These are phyloP conservation scores for Limonium bicolor DNA, from an alignment of 148 eudicot species.

Conservation along the genomic window DNA sequence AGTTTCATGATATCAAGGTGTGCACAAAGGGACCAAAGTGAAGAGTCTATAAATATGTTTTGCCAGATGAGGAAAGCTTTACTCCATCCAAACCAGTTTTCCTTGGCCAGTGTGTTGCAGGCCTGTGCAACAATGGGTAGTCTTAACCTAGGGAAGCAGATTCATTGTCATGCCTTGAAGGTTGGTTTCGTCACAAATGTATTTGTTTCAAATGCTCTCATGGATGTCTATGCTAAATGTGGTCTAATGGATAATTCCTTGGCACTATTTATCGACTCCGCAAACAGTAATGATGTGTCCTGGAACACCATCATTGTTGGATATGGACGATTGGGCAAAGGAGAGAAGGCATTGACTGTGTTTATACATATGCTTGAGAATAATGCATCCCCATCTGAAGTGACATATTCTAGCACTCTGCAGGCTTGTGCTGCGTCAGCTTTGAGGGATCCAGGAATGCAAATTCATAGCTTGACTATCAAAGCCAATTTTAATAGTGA, in stretches of 20 bases:
- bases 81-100: conserved; percentile 56
- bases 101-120: conserved; percentile 74
- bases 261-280: conserved; percentile 36
- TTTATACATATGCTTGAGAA: conserved; percentile 51
- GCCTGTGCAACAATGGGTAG: conserved; percentile 36
- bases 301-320: conserved; percentile 91
- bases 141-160: conserved; percentile 44
- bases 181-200: conserved; percentile 44
- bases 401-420: conserved; percentile 68
- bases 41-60: conserved; percentile 45
- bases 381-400: conserved; percentile 42
- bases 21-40: conserved; percentile 50
- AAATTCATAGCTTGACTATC: conserved; percentile 55
- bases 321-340: conserved; percentile 47
- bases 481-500: conserved; percentile 47
- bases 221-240: conserved; percentile 82
- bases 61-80: conserved; percentile 47
- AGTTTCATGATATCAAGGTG: conserved; percentile 79
- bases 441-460: conserved; percentile 50
- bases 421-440: conserved; percentile 68
- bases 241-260: conserved; percentile 45
- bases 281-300: conserved; percentile 47
- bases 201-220: conserved; percentile 67
- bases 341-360: conserved; percentile 43
- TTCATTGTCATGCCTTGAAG: conserved; percentile 44